phyloP scores from a whole-genome alignment of 1,284 basidiomycete genomes.

The Fomitopsis schrenkii region DNA sequence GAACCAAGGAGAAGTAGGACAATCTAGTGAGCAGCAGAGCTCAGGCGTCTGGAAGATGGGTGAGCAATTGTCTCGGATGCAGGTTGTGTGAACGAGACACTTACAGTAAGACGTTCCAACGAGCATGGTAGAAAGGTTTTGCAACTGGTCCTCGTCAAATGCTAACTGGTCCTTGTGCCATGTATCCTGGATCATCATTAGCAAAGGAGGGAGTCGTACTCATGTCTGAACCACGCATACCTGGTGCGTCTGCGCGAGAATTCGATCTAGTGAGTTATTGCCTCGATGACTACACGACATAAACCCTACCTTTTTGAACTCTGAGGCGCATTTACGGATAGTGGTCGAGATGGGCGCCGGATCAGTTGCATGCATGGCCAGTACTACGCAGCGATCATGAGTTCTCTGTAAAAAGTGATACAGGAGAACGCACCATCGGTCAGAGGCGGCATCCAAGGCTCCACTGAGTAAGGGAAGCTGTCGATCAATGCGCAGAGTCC shows the following conservation, averaged over 20 bases:
- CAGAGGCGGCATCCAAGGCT: conserved; percentile 73
- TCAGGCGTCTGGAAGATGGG: neutral
- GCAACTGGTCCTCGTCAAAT: conserved; percentile 89
- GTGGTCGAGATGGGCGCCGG: conserved; percentile 91
- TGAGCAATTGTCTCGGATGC: neutral
- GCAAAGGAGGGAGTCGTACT: conserved; percentile 1
- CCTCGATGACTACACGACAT: too few relatives aligned
- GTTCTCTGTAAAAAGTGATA: neutral
- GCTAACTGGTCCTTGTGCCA: conserved; percentile 89
- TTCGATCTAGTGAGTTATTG: neutral
- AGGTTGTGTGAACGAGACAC: conserved; percentile 18
- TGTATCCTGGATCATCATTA: conserved; percentile 56
- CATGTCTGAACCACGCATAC: conserved; percentile 26
- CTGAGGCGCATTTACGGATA: conserved; percentile 84
- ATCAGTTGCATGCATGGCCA: conserved; percentile 82
- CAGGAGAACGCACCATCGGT: conserved; percentile 55
- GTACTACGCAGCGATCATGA: conserved; percentile 37
- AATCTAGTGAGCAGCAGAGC: neutral
- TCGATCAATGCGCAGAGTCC: conserved; percentile 85
- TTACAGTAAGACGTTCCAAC: conserved; percentile 90
- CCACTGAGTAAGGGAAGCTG: conserved; percentile 76
- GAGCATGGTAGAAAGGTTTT: conserved; percentile 83
- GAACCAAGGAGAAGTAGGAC: neutral
- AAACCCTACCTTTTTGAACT: conserved; percentile 75
- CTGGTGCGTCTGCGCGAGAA: conserved; percentile 58